Percentiles rank a stretch among this genome's conserved stretches.
Evolutionary conservation across 1,284 basidiomycete species (phyloP).

Genomic region (Marasmius sp.): DNA sequence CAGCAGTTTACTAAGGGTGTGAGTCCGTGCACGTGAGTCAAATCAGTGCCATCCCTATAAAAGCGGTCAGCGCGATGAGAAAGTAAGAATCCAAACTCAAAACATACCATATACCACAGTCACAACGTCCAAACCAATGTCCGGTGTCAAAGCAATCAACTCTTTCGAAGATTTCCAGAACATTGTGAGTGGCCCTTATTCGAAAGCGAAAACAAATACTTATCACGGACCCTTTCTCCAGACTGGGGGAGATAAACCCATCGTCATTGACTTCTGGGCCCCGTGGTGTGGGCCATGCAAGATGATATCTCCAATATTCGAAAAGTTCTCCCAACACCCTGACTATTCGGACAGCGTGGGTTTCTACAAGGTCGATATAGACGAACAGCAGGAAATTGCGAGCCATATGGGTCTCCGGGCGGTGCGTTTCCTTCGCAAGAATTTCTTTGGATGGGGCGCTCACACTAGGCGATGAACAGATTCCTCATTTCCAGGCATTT

Average conservation of each 20-base stretch:
- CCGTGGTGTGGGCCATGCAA: slow-evolving; percentile 77
- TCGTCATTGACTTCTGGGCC: slow-evolving; percentile 81
- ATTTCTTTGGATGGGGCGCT: neutral
- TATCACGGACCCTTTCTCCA: slow-evolving; percentile 23
- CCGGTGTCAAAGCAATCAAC: slow-evolving; percentile 29
- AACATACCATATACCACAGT: no score
- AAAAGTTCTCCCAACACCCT: slow-evolving; percentile 52
- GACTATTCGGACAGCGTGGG: slow-evolving; percentile 36
- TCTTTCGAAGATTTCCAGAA: slow-evolving; percentile 29
- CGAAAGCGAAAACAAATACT: neutral
- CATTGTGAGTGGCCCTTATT: slow-evolving; percentile 26
- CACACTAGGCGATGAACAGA: slow-evolving; percentile 31
- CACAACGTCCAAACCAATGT: neutral
- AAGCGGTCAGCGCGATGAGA: no score
- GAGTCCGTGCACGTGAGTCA: no score
- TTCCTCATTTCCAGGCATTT: slow-evolving; percentile 81
- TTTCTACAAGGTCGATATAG: slow-evolving; percentile 85
- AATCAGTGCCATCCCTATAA: no score
- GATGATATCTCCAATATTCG: slow-evolving; percentile 78
- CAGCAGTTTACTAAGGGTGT: no score
- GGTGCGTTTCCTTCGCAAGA: slow-evolving; percentile 35
- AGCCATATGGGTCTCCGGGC: slow-evolving; percentile 74
- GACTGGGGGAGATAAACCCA: slow-evolving; percentile 59
- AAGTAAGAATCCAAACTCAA: no score
- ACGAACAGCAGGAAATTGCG: slow-evolving; percentile 52